A percentile compares a stretch with the other conserved stretches of the same genome.
Conservation (phyloP, 257 asterid species). For the Solanum habrochaites region DNA sequence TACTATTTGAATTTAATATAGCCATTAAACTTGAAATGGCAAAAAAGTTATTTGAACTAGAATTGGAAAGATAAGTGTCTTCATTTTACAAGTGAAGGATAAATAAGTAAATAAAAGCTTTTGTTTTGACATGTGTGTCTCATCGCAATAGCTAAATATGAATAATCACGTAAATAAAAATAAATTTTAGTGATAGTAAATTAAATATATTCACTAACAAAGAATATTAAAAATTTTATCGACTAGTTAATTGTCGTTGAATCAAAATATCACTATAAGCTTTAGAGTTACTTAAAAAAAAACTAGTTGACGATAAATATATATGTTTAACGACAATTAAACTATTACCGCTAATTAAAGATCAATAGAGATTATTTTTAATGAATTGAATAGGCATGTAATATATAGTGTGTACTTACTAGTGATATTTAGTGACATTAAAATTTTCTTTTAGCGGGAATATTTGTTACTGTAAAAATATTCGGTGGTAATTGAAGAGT, state of each 20-base stretch:
- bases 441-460: too few species aligned
- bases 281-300: too few species aligned
- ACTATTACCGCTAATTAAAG: too few species aligned
- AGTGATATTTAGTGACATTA: not conserved
- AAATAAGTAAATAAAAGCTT: not conserved
- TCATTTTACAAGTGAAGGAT: not conserved
- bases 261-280: too few species aligned
- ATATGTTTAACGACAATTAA: too few species aligned
- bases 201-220: too few species aligned
- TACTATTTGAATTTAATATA: not conserved
- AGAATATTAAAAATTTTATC: too few species aligned
- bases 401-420: not conserved
- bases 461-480: too few species aligned
- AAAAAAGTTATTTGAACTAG: not conserved
- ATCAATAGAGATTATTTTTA: not conserved
- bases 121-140: not conserved
- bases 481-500: too few species aligned
- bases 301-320: too few species aligned
- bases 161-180: not conserved
- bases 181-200: too few species aligned
- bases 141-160: not conserved
- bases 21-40: not conserved
- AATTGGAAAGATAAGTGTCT: not conserved
- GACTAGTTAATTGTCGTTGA: too few species aligned
- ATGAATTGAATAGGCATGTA: not conserved